Percentiles rank a stretch among this genome's conserved stretches.
Conservation (phyloP, 2,329 filamentous ascomycete genomes). For the Alternaria triticina region DNA sequence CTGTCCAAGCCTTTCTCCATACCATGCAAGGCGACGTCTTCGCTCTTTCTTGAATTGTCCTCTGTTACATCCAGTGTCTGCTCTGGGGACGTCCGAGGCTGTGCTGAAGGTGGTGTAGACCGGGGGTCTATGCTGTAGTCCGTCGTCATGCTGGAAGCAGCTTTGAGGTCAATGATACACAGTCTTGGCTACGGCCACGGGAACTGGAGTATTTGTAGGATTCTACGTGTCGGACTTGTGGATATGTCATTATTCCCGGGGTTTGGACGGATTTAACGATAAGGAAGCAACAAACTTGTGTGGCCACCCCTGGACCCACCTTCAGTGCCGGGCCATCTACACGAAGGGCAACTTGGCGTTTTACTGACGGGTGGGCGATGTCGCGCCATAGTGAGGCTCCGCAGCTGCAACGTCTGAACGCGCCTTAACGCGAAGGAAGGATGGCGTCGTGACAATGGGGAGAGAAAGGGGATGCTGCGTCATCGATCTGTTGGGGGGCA, state of each 20-base stretch:
- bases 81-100: neutral
- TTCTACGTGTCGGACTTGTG: neutral
- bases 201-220: conserved; percentile 9
- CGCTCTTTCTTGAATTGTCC: conserved; percentile 5
- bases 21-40: conserved; percentile 8
- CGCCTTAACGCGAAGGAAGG: neutral
- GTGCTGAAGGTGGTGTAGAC: neutral
- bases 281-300: neutral
- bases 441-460: too few relatives aligned
- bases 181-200: neutral
- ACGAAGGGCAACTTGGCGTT: neutral
- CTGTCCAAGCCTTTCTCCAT: conserved; percentile 11
- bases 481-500: neutral
- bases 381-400: neutral
- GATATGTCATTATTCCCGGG: conserved; percentile 18
- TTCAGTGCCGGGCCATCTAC: neutral
- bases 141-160: neutral
- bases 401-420: neutral
- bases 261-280: conserved; percentile 5
- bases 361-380: neutral
- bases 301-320: conserved; percentile 1
- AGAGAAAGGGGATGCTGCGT: conserved; percentile 4
- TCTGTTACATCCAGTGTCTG: neutral
- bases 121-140: neutral
- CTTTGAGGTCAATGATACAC: neutral